Evolutionary conservation across 352 stramenopile species (phyloP).

Genomic region (Phytophthora hibernalis): DNA sequence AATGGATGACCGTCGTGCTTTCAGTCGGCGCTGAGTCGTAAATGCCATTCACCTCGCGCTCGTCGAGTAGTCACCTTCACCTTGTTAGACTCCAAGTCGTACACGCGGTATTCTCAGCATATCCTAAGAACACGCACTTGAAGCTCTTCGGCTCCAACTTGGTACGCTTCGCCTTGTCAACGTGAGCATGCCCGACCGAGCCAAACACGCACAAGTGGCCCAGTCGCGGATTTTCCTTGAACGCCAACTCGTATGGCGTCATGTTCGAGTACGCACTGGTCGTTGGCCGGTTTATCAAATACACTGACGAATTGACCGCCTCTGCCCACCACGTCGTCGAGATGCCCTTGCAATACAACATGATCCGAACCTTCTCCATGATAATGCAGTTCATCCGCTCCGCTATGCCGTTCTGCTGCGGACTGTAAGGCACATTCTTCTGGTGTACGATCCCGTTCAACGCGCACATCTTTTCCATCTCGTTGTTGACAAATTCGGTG

Average conservation of each 20-base stretch:
- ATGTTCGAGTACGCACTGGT: not conserved
- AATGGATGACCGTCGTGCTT: constrained; percentile 8
- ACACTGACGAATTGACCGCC: constrained; percentile 37
- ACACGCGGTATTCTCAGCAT: constrained; percentile 31
- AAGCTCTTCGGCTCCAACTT: too few species aligned
- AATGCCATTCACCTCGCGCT: constrained; percentile 23
- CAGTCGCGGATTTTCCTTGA: constrained; percentile 18
- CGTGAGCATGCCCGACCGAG: constrained; percentile 34
- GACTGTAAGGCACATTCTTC: constrained; percentile 11
- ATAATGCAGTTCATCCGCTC: constrained; percentile 32
- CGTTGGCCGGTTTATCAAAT: constrained; percentile 32
- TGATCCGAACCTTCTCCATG: constrained; percentile 35
- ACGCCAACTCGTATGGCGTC: constrained; percentile 35
- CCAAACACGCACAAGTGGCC: constrained; percentile 37
- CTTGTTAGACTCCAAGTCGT: constrained; percentile 24
- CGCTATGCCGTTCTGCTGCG: constrained; percentile 30
- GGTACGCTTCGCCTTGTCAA: constrained; percentile 28
- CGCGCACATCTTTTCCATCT: not conserved
- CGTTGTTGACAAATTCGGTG: constrained; percentile 33
- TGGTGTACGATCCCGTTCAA: constrained; percentile 28
- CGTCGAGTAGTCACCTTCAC: constrained; percentile 24
- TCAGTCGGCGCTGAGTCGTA: constrained; percentile 1
- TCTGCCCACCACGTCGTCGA: constrained; percentile 39
- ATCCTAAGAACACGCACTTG: constrained; percentile 36
- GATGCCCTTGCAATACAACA: constrained; percentile 38